Evolutionary conservation across 768 basidiomycete species (phyloP).

Genomic region (Russula sp.): DNA sequence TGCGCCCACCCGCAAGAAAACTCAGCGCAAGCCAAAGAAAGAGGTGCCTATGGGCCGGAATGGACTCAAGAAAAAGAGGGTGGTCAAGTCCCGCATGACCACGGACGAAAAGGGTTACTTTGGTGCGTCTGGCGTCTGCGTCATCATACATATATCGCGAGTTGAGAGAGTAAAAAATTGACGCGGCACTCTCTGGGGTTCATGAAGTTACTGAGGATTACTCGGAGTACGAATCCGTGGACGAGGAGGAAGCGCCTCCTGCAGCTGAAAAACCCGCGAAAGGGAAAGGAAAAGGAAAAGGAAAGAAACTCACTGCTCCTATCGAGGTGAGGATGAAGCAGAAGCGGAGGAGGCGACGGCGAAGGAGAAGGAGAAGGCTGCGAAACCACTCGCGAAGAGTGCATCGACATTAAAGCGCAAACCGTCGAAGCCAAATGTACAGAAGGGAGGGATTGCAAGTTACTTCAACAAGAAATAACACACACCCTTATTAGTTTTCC

Average conservation of each 20-base stretch:
- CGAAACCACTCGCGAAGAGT: constrained; percentile 12
- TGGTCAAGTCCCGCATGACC: constrained; percentile 54
- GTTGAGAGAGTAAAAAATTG: neutral
- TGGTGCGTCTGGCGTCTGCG: constrained; percentile 44
- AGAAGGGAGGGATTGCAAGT: constrained; percentile 24
- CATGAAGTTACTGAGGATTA: constrained; percentile 69
- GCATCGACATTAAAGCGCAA: constrained; percentile 16
- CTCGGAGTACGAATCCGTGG: constrained; percentile 76
- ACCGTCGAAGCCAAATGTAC: constrained; percentile 13
- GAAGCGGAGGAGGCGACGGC: neutral
- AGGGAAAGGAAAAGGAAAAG: constrained; percentile 28
- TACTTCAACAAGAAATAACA: constrained; percentile 24
- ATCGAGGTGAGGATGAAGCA: constrained; percentile 9
- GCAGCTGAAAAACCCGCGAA: constrained; percentile 19
- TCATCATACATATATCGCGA: neutral
- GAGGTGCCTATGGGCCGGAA: constrained; percentile 72
- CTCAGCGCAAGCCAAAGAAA: constrained; percentile 49
- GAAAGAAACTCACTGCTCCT: constrained; percentile 20
- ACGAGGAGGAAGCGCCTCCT: constrained; percentile 52
- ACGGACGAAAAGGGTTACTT: constrained; percentile 70
- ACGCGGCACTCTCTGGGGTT: constrained; percentile 9
- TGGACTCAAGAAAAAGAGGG: constrained; percentile 69
- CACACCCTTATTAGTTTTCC: no score
- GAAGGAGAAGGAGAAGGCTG: neutral
- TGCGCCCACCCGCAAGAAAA: constrained; percentile 37